A percentile compares a stretch with the other conserved stretches of the same genome.
These are phyloP conservation scores for Cryptosporidium parvum DNA, from an alignment of 169 alveolate species.

Conservation along the genomic window DNA sequence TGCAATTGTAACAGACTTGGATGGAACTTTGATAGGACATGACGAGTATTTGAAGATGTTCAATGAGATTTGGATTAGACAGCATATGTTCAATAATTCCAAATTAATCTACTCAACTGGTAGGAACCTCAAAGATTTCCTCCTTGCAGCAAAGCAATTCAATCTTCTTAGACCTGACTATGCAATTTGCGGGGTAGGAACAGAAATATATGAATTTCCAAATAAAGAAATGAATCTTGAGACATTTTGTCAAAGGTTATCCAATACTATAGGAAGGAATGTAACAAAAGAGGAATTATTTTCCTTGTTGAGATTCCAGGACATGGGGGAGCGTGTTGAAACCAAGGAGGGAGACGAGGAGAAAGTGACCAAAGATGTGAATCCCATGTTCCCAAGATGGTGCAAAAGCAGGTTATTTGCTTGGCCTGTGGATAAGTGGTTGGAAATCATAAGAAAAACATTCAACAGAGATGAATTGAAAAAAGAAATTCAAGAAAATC, in stretches of 20 bases:
- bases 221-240: conserved; percentile 19
- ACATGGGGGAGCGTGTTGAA: background rate
- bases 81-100: conserved; percentile 77
- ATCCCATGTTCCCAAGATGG: conserved; percentile 75
- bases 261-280: background rate
- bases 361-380: conserved; percentile 5
- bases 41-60: conserved; percentile 64
- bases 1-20: conserved; percentile 76
- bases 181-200: conserved; percentile 79
- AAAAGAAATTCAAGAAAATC: conserved; percentile 4
- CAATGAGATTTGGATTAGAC: conserved; percentile 74
- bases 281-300: background rate
- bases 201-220: conserved; percentile 77
- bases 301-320: conserved; percentile 1
- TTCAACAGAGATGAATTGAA: conserved; percentile 53
- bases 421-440: conserved; percentile 67
- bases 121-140: conserved; percentile 78
- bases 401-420: conserved; percentile 75
- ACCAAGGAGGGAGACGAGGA: background rate
- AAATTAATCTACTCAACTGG: conserved; percentile 79
- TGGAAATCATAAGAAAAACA: conserved; percentile 27
- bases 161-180: conserved; percentile 77
- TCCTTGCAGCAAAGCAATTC: conserved; percentile 67
- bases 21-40: conserved; percentile 78
- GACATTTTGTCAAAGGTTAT: background rate